Base-by-base conservation (phyloP, 192 early-diverging fungal genomes). In the Coemansia sp. region DNA sequence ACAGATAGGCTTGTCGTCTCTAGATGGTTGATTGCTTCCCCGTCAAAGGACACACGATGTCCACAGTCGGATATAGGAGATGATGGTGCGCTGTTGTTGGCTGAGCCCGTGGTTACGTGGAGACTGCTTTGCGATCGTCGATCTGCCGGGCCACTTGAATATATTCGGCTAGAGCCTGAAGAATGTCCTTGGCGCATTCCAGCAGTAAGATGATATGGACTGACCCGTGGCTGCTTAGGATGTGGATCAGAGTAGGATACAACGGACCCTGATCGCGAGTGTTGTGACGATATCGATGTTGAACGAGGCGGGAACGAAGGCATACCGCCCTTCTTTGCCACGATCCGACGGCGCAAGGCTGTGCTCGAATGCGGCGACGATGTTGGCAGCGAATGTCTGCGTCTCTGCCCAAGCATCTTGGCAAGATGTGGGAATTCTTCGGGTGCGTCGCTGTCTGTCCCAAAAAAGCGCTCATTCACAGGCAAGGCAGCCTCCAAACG, bases 41-140 rank as follows among this genome's bases (percentile, higher is more conserved):
- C 79, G 48, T 82, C 79, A 65, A 77, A 82, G 10, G 79, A 82
- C 46, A 82, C 51, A 10, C 71, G 70, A 21, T 71, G 45, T 13
- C 72, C 79, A 21, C 71, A 63, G 40, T 58, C 46, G 15, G 66
- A 40, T 36, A 19, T 65, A 5, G 79, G 79, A 21, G 79, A 77
- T 0, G 59, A 54, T 6, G 79, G 73, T 10, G 60, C 37, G 46
- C 79, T 82, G 26, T 58, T 58, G 45, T 62, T 72, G 16, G 57
- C 39, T 16, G 57, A 59, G 57, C 15, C 39, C 4, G 37, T 40
- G 18, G 37, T n/a, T 40, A 40, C 57, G 39, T 41, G 57, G 41
- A 78, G 47, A 47, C 76, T 78, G 47, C 66, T 62, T 32, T 66
- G 76, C 22, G 76, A 78, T 3, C 58, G 57, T 19, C 71, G 66